Evolutionary conservation across 805 yeast species (phyloP).

Genomic region (Pichia nakasei): DNA sequence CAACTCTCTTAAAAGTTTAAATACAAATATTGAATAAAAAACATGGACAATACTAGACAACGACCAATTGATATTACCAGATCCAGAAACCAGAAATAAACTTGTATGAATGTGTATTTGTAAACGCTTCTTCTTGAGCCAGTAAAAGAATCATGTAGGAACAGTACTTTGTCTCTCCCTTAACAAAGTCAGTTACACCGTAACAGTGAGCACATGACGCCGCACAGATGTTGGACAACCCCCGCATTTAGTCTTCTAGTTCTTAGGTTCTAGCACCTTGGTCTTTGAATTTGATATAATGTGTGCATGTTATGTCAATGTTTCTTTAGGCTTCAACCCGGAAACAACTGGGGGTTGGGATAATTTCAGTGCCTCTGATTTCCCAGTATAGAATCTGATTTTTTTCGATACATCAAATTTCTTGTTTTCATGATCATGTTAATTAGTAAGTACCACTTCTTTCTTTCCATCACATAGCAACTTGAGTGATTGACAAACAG

Average conservation of each 20-base stretch:
- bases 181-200: neutral
- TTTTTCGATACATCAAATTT: no score
- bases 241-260: neutral
- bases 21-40: slow-evolving; percentile 7
- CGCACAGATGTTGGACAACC: neutral
- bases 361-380: no score
- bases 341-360: no score
- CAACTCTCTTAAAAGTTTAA: neutral
- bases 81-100: no score
- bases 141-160: neutral
- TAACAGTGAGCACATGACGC: neutral
- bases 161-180: neutral
- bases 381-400: no score
- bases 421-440: no score
- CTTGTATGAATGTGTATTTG: no score
- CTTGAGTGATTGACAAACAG: no score
- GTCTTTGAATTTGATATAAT: neutral
- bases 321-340: no score
- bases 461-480: no score
- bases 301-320: neutral
- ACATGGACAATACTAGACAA: slow-evolving; percentile 7
- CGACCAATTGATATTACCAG: slow-evolving; percentile 3
- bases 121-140: no score
- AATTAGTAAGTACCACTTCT: no score
- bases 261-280: neutral